Evolutionary conservation across 805 yeast genomes (phyloP), one percentile per base, ranked within the genome.

Genomic region (Metschnikowia gruessii): DNA sequence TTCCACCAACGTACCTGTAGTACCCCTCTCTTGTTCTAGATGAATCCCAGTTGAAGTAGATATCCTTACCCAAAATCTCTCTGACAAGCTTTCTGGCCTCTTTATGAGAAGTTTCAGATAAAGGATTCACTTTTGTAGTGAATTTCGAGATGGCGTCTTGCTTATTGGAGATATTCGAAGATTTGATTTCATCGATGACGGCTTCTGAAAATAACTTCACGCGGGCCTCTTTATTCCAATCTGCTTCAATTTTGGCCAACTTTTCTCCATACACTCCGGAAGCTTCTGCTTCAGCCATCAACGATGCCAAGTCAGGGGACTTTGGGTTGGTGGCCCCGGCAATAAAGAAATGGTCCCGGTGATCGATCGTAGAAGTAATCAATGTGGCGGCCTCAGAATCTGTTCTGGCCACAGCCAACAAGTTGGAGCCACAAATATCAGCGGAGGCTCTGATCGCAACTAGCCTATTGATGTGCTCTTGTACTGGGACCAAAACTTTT

Each of bases 311-410:
- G 40, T 88, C 85, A 45, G 80, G 82, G 35, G 86, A 65, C 42
- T 84, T 77, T 45, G 95, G 90, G 75, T 90, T 91, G 53, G 98
- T 90, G 45, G 94, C 74, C 62, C 98, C 98, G 57, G 85, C 81
- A 59, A 92, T 76, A 68, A 87, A 92, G 73, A 84, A 89, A 68
- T 92, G 98, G 69, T 92, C 98, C 69, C 98, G 82, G 70, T 78
- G 82, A 69, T 92, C 98, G 61, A 92, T 91, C 44, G 97, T 86
- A 17, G 96, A 88, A 50, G 97, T 88, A 64, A 92, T 76, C 64
- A 92, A 79, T 44, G 97, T 92, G 40, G 97, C 98, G 55, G 97
- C 97, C 75, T 92, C 98, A 45, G 97, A 88, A 69, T 92, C 98
- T 32, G 97, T 90, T 75, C 98, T 83, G 43, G 97, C 97, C 61